phyloP scores from a whole-genome alignment of 139 green algal species.

The Ettlia oleoabundans region DNA sequence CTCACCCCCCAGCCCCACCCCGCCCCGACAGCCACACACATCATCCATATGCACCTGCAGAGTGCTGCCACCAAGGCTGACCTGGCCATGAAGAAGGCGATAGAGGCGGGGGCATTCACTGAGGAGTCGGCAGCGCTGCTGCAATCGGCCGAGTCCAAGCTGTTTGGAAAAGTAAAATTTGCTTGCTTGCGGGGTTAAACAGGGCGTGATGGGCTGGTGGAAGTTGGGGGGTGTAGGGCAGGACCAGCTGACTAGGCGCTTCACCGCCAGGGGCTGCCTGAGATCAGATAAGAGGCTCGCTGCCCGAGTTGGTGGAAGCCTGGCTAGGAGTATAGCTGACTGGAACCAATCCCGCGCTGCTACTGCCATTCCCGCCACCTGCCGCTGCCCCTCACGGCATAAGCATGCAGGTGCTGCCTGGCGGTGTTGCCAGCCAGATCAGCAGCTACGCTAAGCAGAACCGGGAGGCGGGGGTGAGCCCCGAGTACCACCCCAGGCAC shows the following conservation, averaged over 20 bases:
- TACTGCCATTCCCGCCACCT: too few species aligned
- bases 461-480: background rate
- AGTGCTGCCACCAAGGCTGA: constrained; percentile 10
- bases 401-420: background rate
- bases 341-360: too few species aligned
- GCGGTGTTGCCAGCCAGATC: constrained; percentile 1
- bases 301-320: too few species aligned
- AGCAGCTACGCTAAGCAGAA: background rate
- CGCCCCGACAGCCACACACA: too few species aligned
- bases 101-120: background rate
- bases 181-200: too few species aligned
- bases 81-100: background rate
- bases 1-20: too few species aligned
- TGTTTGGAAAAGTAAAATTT: constrained; percentile 14
- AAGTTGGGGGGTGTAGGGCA: too few species aligned
- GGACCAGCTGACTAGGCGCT: background rate
- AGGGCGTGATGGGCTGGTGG: too few species aligned
- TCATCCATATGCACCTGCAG: background rate
- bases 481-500: background rate
- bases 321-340: too few species aligned
- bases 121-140: constrained; percentile 1
- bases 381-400: too few species aligned
- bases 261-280: too few species aligned
- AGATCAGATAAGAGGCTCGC: too few species aligned
- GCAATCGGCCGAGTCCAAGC: constrained; percentile 5